phyloP scores from a whole-genome alignment of 2,329 filamentous ascomycete genomes.

The Talaromyces sp. region DNA sequence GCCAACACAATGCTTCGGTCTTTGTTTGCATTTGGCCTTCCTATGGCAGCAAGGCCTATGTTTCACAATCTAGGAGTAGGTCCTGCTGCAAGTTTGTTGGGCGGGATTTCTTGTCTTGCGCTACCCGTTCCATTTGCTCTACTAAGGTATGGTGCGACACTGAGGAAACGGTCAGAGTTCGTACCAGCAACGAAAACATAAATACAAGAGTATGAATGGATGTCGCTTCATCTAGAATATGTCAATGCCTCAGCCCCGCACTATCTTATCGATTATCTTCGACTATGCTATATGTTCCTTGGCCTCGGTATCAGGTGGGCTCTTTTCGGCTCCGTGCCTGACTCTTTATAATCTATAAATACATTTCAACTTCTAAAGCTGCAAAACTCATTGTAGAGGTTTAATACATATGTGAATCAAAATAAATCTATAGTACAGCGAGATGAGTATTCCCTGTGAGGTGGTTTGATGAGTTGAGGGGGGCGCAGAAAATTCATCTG shows the following conservation, averaged over 20 bases:
- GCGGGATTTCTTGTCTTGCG: slow-evolving; percentile 1
- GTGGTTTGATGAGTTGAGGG: background rate
- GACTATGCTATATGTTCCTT: background rate
- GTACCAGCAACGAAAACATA: background rate
- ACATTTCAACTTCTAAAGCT: background rate
- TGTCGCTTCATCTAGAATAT: background rate
- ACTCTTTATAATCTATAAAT: background rate
- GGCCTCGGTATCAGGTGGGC: background rate
- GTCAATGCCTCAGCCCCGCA: background rate
- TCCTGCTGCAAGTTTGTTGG: slow-evolving; percentile 2
- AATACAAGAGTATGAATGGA: background rate
- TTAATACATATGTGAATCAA: too few species aligned
- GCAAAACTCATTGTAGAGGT: background rate
- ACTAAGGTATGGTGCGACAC: background rate
- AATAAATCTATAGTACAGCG: background rate
- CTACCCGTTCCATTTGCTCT: slow-evolving; percentile 5
- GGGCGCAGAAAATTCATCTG: background rate
- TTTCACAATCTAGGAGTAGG: slow-evolving; percentile 18
- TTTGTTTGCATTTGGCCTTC: slow-evolving; percentile 28
- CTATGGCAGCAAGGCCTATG: slow-evolving; percentile 31
- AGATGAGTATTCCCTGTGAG: background rate
- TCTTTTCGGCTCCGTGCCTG: too few species aligned
- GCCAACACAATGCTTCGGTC: slow-evolving; percentile 41
- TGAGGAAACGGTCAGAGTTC: slow-evolving; percentile 7
- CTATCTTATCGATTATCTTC: background rate